Base-by-base conservation (phyloP, 108 stramenopile genomes). In the Fistulifera solaris region DNA sequence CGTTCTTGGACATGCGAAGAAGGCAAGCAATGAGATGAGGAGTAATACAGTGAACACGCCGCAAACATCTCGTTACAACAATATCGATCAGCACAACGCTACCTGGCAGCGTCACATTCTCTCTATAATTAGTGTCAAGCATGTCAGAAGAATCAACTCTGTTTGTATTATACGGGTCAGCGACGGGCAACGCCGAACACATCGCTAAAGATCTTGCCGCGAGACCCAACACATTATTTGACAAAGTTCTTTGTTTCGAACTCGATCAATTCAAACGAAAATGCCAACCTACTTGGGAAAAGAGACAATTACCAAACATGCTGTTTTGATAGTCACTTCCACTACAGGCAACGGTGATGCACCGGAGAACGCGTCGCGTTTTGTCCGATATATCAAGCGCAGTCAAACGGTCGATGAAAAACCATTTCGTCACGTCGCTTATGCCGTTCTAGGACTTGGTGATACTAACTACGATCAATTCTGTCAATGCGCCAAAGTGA, bases 321-420 rank as follows among this genome's bases (percentile, higher is more conserved):
- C 74, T 0, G 16, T 89, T 2, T 42, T 94, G 19, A 31, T 87
- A 17, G 72, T 94, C 8, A 67, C 70, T 16, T 91, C 88, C 48
- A 96, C 95, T 1, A 93, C 95, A 0, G 95, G 95, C 1, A 94
- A 96, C 50, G 95, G 91, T 17, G 95, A 96, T 56, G 61, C 88
- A 0, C 95, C 95, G 23, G 93, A 94, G 59, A 94, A 93, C 47
- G 79, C 81, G 3, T 52, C 60, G 27, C 76, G 84, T 4, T 94
- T 93, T 54, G 66, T 81, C 22, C 81, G 94, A 0, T 83, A 58
- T 48, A 7, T 88, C 22, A 87, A 85, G 46, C 61, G 71, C 4
- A 56, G 56, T 18, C 77, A 81, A 49, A 46, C 72, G 0, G 47
- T 44, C 14, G 40, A 59, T 21, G 56, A 59, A 16, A 47, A 5